phyloP scores from a whole-genome alignment of 202 grass and related monocot species.

The Musa balbisiana region DNA sequence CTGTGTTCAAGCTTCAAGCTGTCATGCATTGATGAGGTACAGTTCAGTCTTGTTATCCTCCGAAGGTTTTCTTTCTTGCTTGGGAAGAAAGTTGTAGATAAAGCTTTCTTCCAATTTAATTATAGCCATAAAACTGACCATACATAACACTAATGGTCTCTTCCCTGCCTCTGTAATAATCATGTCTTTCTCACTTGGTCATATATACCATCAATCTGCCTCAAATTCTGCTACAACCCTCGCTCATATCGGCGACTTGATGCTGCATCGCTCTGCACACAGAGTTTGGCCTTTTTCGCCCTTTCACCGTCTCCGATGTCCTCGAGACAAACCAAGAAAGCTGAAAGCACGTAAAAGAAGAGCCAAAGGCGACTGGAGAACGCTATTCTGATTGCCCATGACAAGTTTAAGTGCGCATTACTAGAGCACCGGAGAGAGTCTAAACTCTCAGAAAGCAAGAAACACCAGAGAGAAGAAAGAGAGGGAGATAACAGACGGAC shows the following conservation, averaged over 20 bases:
- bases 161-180: no score
- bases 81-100: no score
- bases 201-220: background rate
- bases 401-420: background rate
- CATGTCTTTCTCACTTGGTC: no score
- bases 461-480: background rate
- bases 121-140: no score
- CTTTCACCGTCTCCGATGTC: conserved; percentile 1
- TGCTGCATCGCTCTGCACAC: background rate
- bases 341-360: background rate
- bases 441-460: no score
- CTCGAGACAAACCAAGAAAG: background rate
- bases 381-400: background rate
- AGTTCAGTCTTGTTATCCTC: no score
- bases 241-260: background rate
- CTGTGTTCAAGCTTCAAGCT: no score
- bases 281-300: background rate
- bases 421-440: background rate
- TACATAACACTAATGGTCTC: no score
- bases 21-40: no score
- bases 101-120: no score
- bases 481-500: background rate
- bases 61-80: no score
- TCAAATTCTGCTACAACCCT: background rate
- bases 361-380: background rate